These are phyloP conservation scores for Raddia distichophylla DNA, from an alignment of 176 grass and related monocot species.

Conservation along the genomic window DNA sequence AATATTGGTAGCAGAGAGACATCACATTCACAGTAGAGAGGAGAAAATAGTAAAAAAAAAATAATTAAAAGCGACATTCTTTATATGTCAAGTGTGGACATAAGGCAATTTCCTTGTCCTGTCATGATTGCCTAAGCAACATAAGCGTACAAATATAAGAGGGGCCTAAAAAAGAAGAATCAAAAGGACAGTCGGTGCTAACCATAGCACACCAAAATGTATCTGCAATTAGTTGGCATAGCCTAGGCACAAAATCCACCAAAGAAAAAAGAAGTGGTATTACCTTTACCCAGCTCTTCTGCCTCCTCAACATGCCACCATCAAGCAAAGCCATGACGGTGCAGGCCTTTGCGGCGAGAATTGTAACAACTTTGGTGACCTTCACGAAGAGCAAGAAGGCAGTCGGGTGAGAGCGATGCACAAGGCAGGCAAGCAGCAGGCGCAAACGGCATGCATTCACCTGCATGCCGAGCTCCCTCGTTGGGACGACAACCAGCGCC, in stretches of 20 bases:
- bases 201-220: neutral
- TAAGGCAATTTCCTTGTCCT: neutral
- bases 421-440: neutral
- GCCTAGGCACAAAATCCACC: neutral
- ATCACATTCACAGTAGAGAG: neutral
- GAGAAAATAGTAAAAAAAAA: neutral
- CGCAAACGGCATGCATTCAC: constrained; percentile 36
- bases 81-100: neutral
- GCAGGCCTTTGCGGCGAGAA: constrained; percentile 69
- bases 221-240: neutral
- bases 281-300: constrained; percentile 97
- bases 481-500: constrained; percentile 85
- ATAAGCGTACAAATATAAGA: neutral
- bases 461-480: constrained; percentile 96
- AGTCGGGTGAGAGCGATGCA: neutral
- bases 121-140: neutral
- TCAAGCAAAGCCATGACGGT: constrained; percentile 93
- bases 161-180: neutral
- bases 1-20: neutral
- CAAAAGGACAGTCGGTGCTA: neutral
- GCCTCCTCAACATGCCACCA: constrained; percentile 85
- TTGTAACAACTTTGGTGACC: constrained; percentile 90
- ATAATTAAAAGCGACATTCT: neutral
- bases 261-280: constrained; percentile 1
- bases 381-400: constrained; percentile 18